Conservation (phyloP, 192 early-diverging fungal species). For the Obelidium mucronatum region DNA sequence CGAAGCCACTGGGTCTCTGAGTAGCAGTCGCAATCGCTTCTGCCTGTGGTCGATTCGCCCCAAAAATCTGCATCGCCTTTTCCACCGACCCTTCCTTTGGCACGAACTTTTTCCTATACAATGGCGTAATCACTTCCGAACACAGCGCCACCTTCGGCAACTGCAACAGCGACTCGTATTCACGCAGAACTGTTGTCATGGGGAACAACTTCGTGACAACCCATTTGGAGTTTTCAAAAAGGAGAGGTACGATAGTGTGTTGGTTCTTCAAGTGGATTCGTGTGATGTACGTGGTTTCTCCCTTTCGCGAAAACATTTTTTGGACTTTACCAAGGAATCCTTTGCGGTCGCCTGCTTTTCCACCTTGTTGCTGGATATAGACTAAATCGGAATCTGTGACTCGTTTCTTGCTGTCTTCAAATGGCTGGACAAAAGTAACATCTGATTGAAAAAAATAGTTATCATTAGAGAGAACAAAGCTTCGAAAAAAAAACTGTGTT, state of each 20-base stretch:
- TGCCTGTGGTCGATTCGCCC: constrained; percentile 94
- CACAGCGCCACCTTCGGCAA: constrained; percentile 68
- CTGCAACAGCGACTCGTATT: constrained; percentile 79
- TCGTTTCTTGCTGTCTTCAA: constrained; percentile 58
- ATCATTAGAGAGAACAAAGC: not conserved
- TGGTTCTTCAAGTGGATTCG: constrained; percentile 55
- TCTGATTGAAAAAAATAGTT: constrained; percentile 5
- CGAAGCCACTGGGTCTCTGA: constrained; percentile 74
- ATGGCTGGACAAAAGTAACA: constrained; percentile 30
- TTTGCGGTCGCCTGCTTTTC: constrained; percentile 38
- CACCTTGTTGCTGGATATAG: constrained; percentile 17
- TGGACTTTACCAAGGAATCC: constrained; percentile 66
- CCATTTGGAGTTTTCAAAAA: constrained; percentile 47
- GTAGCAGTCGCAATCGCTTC: constrained; percentile 78
- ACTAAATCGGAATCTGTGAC: constrained; percentile 20
- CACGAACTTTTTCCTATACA: constrained; percentile 29
- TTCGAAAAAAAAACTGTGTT: not conserved
- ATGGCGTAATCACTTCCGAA: constrained; percentile 70
- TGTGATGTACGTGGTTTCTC: constrained; percentile 52
- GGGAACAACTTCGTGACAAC: constrained; percentile 55
- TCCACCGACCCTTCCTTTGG: constrained; percentile 46
- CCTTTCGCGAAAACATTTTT: constrained; percentile 49
- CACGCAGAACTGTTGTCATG: constrained; percentile 80
- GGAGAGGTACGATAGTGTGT: constrained; percentile 42
- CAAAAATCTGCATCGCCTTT: constrained; percentile 58